Base-by-base conservation (phyloP, 2,329 filamentous ascomycete genomes). In the Nigrospora osmanthi region DNA sequence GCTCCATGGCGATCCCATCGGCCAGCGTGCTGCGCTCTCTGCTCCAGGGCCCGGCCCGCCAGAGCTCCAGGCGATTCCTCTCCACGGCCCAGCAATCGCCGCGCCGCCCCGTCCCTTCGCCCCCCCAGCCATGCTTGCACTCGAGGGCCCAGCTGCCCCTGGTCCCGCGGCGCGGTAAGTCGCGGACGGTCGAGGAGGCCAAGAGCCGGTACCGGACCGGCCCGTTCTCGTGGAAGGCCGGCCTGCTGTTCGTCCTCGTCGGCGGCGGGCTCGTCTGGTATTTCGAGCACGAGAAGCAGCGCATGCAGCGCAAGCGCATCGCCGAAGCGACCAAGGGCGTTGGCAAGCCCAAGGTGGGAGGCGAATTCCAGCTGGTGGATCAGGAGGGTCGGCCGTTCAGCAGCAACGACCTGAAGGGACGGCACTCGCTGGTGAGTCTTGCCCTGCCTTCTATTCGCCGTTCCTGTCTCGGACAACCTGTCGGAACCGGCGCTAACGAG, bases 161-260 rank as follows among this genome's bases (percentile, higher is more conserved):
- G 47, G 52, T 60, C 44, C 65, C 69, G 49, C 59, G 65, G 47
- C 58, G 67, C 32, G 64, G 60, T 47, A 68, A 66, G 42, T 67
- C 58, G 55, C 78, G 75, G 63, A 78, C 77, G 10, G 70, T 80
- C 19, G 76, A 80, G 55, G 71, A 81, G 64, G 74, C 75, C 39
- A 77, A 75, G 65, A 79, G 74, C 60, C 66, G 76, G 50, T 72
- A 80, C 52, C 69, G 72, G 49, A 75, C 73, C 42, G 78, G 78
- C 46, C 93, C 93, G 30, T 97, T 98, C 71, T 95, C 90, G 44
- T 90, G 87, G 81, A 91, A 89, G 68, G 85, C 91, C 31, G 91
- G 89, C 15, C 55, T 89, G 42, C 75, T 98, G 51, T 97, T 98
- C 70, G 74, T 97, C 52, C 61, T 77, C 39, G 85, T 89, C 3